Evolutionary conservation across 164 flowering plant genomes (phyloP).

Genomic region (Taxillus chinensis): DNA sequence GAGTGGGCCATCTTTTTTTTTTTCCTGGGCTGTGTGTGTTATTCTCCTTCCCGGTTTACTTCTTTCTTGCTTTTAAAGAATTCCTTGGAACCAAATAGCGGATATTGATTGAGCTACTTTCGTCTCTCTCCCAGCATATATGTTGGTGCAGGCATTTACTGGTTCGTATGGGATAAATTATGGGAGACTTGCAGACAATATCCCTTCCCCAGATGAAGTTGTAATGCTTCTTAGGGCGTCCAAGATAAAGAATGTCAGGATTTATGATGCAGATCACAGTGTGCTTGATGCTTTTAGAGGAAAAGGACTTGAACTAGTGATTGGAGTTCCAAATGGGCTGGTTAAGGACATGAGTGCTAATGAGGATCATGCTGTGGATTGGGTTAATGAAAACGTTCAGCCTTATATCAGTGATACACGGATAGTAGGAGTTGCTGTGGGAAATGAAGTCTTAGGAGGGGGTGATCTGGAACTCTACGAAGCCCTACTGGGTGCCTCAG

Average conservation of each 20-base stretch:
- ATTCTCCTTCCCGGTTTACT: too few relatives aligned
- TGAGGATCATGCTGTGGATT: slow-evolving; percentile 40
- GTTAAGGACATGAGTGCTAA: slow-evolving; percentile 40
- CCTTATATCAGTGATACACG: slow-evolving; percentile 37
- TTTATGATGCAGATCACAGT: slow-evolving; percentile 51
- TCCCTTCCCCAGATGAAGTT: slow-evolving; percentile 62
- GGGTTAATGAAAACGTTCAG: slow-evolving; percentile 58
- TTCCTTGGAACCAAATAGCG: too few relatives aligned
- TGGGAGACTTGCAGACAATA: slow-evolving; percentile 62
- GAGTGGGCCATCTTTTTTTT: too few relatives aligned
- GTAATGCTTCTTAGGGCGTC: slow-evolving; percentile 42
- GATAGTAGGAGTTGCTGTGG: slow-evolving; percentile 57
- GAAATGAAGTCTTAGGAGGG: slow-evolving; percentile 54
- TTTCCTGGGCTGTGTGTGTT: too few relatives aligned
- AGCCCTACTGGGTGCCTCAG: slow-evolving; percentile 43
- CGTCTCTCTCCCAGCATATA: slow-evolving; percentile 8
- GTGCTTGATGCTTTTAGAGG: slow-evolving; percentile 65
- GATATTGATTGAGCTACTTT: not conserved
- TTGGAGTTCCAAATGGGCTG: slow-evolving; percentile 41
- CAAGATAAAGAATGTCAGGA: slow-evolving; percentile 54
- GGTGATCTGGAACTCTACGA: slow-evolving; percentile 27
- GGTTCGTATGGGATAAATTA: slow-evolving; percentile 70
- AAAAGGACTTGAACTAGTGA: slow-evolving; percentile 47
- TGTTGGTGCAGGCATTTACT: slow-evolving; percentile 32
- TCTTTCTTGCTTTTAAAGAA: too few relatives aligned